Evolutionary conservation across 768 basidiomycete species (phyloP).

Genomic region (Rubroboletus pulcherrimus): DNA sequence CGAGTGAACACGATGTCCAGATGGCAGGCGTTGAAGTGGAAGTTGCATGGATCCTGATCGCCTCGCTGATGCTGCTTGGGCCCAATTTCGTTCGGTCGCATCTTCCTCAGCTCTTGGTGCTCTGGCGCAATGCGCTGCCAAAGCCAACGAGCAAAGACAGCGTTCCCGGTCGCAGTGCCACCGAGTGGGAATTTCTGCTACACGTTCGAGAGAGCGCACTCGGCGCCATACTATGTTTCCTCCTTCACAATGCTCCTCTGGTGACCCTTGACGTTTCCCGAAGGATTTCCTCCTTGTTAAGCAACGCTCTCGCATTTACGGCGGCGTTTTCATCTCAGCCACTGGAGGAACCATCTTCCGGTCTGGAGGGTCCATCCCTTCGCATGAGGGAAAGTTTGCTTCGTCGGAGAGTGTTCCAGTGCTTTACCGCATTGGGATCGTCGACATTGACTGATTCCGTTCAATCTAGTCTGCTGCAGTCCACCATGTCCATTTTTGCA

Average conservation of each 20-base stretch:
- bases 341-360: conserved; percentile 55
- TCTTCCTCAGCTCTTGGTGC: conserved; percentile 86
- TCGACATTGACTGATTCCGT: conserved; percentile 76
- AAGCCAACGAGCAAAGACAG: conserved; percentile 90
- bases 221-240: conserved; percentile 83
- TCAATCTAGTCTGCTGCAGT: conserved; percentile 78
- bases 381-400: conserved; percentile 80
- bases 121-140: conserved; percentile 96
- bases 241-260: conserved; percentile 74
- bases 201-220: conserved; percentile 89
- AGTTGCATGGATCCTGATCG: conserved; percentile 91
- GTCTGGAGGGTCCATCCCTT: conserved; percentile 50
- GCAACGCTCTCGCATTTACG: conserved; percentile 87
- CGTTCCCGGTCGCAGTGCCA: conserved; percentile 56
- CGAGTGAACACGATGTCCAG: conserved; percentile 85
- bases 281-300: conserved; percentile 79
- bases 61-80: conserved; percentile 87
- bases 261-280: conserved; percentile 90
- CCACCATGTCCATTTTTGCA: conserved; percentile 76
- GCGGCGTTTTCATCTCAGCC: conserved; percentile 75
- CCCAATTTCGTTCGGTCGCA: conserved; percentile 93
- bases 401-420: conserved; percentile 82
- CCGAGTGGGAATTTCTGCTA: conserved; percentile 90
- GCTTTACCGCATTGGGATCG: conserved; percentile 79
- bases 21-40: conserved; percentile 83